Evolutionary conservation across 352 stramenopile species (phyloP).

Genomic region (Globisporangium paddicum): DNA sequence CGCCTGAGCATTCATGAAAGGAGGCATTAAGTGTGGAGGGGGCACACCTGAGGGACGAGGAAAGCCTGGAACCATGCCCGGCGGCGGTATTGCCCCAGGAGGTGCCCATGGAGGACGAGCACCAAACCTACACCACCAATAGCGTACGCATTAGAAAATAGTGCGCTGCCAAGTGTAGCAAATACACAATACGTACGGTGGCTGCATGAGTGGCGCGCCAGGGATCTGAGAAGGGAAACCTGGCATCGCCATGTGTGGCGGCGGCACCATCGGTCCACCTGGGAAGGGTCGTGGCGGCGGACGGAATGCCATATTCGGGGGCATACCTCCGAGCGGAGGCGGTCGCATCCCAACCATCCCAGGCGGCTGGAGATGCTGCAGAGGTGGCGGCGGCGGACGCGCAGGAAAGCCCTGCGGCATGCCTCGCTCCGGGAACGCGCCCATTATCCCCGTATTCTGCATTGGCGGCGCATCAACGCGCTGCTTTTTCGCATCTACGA

Average conservation of each 20-base stretch:
- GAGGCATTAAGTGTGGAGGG: slow-evolving; percentile 6
- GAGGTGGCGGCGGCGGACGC: slow-evolving; percentile 35
- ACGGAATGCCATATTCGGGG: slow-evolving; percentile 17
- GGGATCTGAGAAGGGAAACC: slow-evolving; percentile 12
- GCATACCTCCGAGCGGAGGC: slow-evolving; percentile 22
- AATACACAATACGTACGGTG: slow-evolving; percentile 5
- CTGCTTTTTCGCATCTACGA: slow-evolving; percentile 32
- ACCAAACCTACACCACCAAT: slow-evolving; percentile 8
- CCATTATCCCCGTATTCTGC: slow-evolving; percentile 16
- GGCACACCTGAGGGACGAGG: slow-evolving; percentile 6
- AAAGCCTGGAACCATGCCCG: background rate
- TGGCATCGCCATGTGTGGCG: slow-evolving; percentile 6
- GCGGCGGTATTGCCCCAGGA: slow-evolving; percentile 8
- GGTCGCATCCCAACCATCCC: slow-evolving; percentile 49
- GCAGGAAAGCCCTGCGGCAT: slow-evolving; percentile 43
- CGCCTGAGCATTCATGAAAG: slow-evolving; percentile 24
- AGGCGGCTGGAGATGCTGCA: slow-evolving; percentile 40
- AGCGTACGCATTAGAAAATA: background rate
- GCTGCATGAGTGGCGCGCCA: slow-evolving; percentile 1
- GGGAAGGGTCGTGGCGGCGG: slow-evolving; percentile 28
- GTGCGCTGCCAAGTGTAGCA: background rate
- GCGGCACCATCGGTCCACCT: slow-evolving; percentile 27
- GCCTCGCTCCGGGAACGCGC: slow-evolving; percentile 38
- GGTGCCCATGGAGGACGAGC: slow-evolving; percentile 9
- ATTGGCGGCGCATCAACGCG: slow-evolving; percentile 26